phyloP scores from a whole-genome alignment of 352 stramenopile genomes.

The Pythium volutum region DNA sequence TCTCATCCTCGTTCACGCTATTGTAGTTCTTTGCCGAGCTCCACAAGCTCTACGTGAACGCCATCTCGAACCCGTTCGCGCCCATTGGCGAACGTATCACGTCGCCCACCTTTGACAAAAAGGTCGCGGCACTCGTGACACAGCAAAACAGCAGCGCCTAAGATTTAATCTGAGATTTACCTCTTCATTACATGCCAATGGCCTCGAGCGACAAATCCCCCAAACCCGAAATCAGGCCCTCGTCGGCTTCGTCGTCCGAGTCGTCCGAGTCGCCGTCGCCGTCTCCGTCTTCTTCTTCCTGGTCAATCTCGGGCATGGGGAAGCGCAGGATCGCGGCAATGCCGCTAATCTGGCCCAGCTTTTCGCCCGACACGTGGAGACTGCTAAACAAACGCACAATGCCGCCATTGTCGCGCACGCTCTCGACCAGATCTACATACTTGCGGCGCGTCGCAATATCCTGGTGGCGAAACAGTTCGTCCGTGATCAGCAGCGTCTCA shows the following conservation, averaged over 20 bases:
- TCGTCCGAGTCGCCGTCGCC: conserved; percentile 40
- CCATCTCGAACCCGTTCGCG: conserved; percentile 85
- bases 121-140: conserved; percentile 69
- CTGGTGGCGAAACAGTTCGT: conserved; percentile 92
- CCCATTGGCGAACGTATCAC: conserved; percentile 76
- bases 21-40: conserved; percentile 77
- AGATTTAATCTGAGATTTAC: conserved; percentile 3
- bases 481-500: conserved; percentile 94
- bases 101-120: conserved; percentile 78
- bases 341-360: conserved; percentile 93
- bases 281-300: conserved; percentile 64
- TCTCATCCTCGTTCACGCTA: neutral
- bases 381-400: conserved; percentile 93
- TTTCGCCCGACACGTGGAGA: conserved; percentile 94
- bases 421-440: conserved; percentile 95
- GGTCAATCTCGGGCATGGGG: conserved; percentile 95
- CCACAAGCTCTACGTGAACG: conserved; percentile 87
- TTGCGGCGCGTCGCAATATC: conserved; percentile 88
- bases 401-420: conserved; percentile 88
- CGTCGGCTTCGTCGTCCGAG: conserved; percentile 37
- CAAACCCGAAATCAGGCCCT: conserved; percentile 43
- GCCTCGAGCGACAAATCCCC: conserved; percentile 65
- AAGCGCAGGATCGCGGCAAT: conserved; percentile 96
- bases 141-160: conserved; percentile 49
- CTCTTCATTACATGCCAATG: conserved; percentile 47